Evolutionary conservation across 257 asterid genomes (phyloP).

Genomic region (Buddleja alternifolia): DNA sequence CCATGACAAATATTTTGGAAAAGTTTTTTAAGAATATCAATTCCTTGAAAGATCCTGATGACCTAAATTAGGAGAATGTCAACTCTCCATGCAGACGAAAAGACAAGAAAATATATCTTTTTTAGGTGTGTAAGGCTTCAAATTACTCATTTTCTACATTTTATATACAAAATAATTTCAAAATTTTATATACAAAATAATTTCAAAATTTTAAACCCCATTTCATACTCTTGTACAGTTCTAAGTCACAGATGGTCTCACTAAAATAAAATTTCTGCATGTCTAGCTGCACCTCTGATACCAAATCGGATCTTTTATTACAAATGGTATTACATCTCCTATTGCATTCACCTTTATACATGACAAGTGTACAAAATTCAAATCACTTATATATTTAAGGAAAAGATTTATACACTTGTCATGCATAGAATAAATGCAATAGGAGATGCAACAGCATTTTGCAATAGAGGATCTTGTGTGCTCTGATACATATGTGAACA

Average conservation of each 20-base stretch:
- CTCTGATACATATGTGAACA: not conserved
- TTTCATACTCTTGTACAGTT: constrained; percentile 27
- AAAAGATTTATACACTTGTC: too few species aligned
- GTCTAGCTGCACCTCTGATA: too few species aligned
- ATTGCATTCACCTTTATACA: too few species aligned
- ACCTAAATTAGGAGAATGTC: constrained; percentile 45
- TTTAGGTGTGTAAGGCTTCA: constrained; percentile 30
- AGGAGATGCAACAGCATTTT: too few species aligned
- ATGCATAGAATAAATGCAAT: too few species aligned
- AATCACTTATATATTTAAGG: too few species aligned
- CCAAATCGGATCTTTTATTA: too few species aligned
- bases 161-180: constrained; percentile 11
- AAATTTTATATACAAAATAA: not conserved
- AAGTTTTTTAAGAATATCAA: constrained; percentile 21
- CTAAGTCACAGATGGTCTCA: constrained; percentile 5
- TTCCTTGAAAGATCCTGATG: constrained; percentile 45
- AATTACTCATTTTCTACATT: constrained; percentile 11
- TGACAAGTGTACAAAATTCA: too few species aligned
- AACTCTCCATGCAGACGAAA: constrained; percentile 51
- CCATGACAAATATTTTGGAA: constrained; percentile 12
- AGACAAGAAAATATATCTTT: constrained; percentile 42
- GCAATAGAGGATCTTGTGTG: too few species aligned
- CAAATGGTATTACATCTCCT: too few species aligned
- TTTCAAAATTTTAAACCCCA: not conserved
- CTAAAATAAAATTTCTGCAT: not conserved